These are phyloP conservation scores for Hippophae tibetana DNA, from an alignment of 306 rosid genomes.

Conservation along the genomic window DNA sequence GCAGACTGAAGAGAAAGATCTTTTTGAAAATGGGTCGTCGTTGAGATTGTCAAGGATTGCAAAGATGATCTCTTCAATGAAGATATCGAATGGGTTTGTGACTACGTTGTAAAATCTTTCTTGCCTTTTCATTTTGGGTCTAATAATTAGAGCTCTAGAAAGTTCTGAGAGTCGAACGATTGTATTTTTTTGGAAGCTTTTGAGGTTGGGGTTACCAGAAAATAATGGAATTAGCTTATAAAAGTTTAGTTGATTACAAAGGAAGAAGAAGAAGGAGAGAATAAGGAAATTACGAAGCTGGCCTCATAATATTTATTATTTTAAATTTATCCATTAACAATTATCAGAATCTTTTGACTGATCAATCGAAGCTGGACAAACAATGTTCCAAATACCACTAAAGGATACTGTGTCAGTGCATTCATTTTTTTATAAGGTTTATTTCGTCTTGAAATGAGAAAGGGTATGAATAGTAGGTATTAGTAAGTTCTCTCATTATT, in stretches of 20 bases:
- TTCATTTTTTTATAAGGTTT: no score
- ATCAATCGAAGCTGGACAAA: neutral
- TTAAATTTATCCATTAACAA: neutral
- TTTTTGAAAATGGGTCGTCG: conserved; percentile 25
- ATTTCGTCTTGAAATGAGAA: no score
- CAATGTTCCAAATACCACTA: neutral
- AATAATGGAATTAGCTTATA: neutral
- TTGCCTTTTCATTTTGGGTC: conserved; percentile 12
- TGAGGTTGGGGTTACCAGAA: neutral
- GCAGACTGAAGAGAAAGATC: conserved; percentile 58
- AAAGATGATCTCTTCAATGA: conserved; percentile 52
- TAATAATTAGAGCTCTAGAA: neutral
- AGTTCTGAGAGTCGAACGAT: neutral
- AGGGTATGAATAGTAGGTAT: no score
- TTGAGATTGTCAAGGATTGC: conserved; percentile 39
- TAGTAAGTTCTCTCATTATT: no score
- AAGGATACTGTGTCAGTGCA: no score
- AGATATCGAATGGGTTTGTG: conserved; percentile 33
- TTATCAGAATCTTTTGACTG: neutral
- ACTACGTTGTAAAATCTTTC: neutral
- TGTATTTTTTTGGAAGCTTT: neutral
- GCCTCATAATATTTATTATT: neutral
- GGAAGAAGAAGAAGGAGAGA: neutral
- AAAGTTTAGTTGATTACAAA: neutral
- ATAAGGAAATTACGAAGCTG: neutral